Conservation (phyloP, 768 basidiomycete genomes). For the Porphyrellus cyaneotinctus region DNA sequence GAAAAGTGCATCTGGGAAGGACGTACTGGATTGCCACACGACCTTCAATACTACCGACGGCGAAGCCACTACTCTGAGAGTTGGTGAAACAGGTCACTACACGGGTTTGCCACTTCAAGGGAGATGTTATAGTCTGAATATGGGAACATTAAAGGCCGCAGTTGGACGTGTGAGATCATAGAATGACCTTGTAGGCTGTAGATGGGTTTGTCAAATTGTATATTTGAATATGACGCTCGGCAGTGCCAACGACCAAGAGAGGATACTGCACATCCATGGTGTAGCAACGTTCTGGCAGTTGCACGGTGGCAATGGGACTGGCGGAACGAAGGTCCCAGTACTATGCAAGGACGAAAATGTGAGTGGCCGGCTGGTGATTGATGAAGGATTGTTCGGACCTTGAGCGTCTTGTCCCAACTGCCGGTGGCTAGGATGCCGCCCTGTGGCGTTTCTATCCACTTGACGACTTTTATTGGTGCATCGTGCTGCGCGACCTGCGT, state of each 20-base stretch:
- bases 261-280: constrained; percentile 78
- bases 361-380: background rate
- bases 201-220: constrained; percentile 83
- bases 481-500: constrained; percentile 89
- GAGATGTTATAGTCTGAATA: constrained; percentile 70
- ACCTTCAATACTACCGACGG: constrained; percentile 84
- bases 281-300: constrained; percentile 89
- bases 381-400: constrained; percentile 45
- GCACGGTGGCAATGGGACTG: constrained; percentile 72
- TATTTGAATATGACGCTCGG: constrained; percentile 88
- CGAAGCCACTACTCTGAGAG: constrained; percentile 63
- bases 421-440: constrained; percentile 84
- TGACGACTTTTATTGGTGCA: constrained; percentile 77
- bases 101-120: constrained; percentile 91
- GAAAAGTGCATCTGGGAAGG: background rate
- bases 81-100: constrained; percentile 81
- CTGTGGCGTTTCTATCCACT: constrained; percentile 74
- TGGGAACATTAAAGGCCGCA: constrained; percentile 1
- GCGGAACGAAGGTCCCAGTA: constrained; percentile 89
- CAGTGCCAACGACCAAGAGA: constrained; percentile 88
- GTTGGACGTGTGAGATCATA: constrained; percentile 13
- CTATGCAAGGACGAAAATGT: constrained; percentile 36
- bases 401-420: constrained; percentile 97
- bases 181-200: constrained; percentile 64
- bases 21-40: constrained; percentile 94